Evolutionary conservation across 2,329 filamentous ascomycete species (phyloP), one percentile per base, ranked within the genome.

Genomic region (Cladosporium sp.): DNA sequence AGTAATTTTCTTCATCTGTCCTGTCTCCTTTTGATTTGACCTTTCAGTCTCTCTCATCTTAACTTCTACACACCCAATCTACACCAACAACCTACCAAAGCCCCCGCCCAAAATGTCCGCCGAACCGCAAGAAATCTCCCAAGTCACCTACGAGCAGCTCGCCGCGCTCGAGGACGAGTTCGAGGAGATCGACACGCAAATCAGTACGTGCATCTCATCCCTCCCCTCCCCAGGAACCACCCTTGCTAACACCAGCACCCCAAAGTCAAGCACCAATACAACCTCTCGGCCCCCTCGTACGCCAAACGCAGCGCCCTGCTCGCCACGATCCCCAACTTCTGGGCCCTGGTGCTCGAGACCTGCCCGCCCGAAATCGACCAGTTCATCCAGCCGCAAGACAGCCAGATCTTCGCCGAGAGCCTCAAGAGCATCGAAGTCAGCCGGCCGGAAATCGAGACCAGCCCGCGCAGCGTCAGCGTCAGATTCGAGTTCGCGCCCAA

Each of bases 271-370:
- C 59, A 63, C 48, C 85, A 91, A 69, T 80, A 85, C 61, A 73
- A 79, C 59, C 77, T 90, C 62, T 80, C 82, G 64, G 75, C 77
- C 56, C 79, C 85, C 42, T 80, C 95, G 56, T 95, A 89, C 76
- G 77, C 80, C 63, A 87, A 87, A 73, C 89, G 92, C 67, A 77
- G 81, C 59, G 78, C 81, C 62, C 72, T 89, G 58, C 76, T 93
- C 59, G 71, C 80, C 58, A 77, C 84, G 66, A 91, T 96, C 66
- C 81, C 83, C 62, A 83, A 88, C 74, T 98, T 97, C 82, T 97
- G 93, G 93, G 79, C 88, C n/a, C 81, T 95, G 54, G 91, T 96
- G 53, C 80, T 97, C 68, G 88, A 95, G 75, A 86, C 90, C 73
- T 84, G 87, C 2, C 90, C 91, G 2, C 78, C 81, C 43, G 89